Evolutionary conservation across 2,329 filamentous ascomycete genomes (phyloP).

Genomic region (Fusarium sp.): DNA sequence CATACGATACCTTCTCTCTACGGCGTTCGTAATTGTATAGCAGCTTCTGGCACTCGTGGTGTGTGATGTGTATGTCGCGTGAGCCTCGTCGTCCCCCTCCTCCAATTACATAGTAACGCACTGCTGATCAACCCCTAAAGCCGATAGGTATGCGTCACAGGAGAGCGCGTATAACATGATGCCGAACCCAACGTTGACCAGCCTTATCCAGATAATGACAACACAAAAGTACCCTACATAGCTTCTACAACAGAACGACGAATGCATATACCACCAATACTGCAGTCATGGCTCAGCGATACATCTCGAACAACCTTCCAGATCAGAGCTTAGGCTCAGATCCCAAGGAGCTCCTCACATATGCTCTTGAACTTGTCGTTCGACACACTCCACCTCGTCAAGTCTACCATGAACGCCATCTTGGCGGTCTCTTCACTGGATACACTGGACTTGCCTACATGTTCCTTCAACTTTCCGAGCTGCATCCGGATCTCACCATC

Average conservation of each 20-base stretch:
- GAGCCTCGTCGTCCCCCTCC: conserved; percentile 32
- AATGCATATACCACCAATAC: conserved; percentile 10
- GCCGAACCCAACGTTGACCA: conserved; percentile 26
- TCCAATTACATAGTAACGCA: conserved; percentile 33
- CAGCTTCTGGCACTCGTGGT: conserved; percentile 16
- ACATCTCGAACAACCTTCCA: conserved; percentile 54
- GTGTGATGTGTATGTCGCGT: conserved; percentile 31
- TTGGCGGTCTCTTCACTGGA: conserved; percentile 65
- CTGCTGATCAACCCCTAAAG: conserved; percentile 38
- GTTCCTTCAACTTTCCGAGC: conserved; percentile 62
- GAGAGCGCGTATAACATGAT: conserved; percentile 32
- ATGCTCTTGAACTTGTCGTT: conserved; percentile 56
- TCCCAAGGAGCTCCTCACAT: conserved; percentile 49
- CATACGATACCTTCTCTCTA: background rate
- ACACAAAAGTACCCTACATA: conserved; percentile 6
- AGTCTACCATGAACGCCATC: conserved; percentile 51
- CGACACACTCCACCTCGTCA: conserved; percentile 54
- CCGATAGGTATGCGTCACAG: conserved; percentile 44
- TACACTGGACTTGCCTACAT: conserved; percentile 69
- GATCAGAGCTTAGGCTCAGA: conserved; percentile 49
- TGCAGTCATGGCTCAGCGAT: conserved; percentile 48
- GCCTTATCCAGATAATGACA: conserved; percentile 21
- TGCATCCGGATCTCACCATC: conserved; percentile 60
- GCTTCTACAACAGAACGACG: conserved; percentile 4
- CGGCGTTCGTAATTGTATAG: background rate